Evolutionary conservation across 2,329 filamentous ascomycete genomes (phyloP), one percentile per base, ranked within the genome.

Genomic region (Nemania diffusa): DNA sequence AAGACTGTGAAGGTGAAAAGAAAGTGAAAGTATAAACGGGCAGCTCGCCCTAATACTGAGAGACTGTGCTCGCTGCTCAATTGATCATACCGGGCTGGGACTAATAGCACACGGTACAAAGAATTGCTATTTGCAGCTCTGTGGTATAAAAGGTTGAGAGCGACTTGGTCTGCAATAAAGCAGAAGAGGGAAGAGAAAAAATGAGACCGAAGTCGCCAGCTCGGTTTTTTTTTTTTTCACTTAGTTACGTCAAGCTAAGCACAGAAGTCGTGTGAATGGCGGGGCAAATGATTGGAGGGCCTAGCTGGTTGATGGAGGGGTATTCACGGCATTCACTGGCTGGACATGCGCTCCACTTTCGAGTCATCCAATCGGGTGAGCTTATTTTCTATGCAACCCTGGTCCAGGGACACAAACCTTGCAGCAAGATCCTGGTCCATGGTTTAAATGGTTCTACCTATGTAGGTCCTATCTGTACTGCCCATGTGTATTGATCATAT

Each of bases 31-130:
- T 55, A 37, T 55, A 22, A 64, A 57, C 20, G 57, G 58, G 63
- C 57, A 57, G 68, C 65, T 73, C 70, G 73, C 73, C 73, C 65
- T 69, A 55, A 56, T 67, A 73, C 69, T 71, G 72, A 60, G 69
- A 70, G 64, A 72, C 71, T 63, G 71, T 71, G 55, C 57, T 64
- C 57, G 44, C 59, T 34, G 29, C 40, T 69, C 67, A 71, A 69
- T 65, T 70, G 58, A 67, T 59, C 67, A 71, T 69, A 60, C 62
- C 67, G 67, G 42, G 65, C 34, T 29, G 32, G 44, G 26, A 20
- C 27, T 29, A 53, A 32, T n/a, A 51, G 40, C 44, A 55, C 42
- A 40, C 27, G 37, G 37, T 26, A 64, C 13, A 37, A 57, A 29
- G 46, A 37, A n/a, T 20, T 50, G 11, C 59, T 44, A 17, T 22